Percentiles rank a stretch among this genome's conserved stretches.
Conservation (phyloP, 176 grass and related monocot genomes). For the Juncus inflexus region DNA sequence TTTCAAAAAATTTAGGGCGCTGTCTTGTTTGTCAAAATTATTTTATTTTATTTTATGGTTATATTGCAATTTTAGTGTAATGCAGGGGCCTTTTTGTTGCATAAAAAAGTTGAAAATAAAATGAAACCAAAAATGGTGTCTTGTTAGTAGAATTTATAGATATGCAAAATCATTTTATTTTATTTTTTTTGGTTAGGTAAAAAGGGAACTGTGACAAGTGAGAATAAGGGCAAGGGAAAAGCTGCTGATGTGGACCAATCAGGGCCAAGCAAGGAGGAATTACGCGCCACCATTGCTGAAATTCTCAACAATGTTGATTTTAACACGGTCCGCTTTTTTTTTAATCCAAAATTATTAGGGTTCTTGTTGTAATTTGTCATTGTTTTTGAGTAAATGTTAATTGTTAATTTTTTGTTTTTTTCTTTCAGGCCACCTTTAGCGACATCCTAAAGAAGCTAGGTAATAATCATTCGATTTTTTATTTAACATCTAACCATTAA, state of each 20-base stretch:
- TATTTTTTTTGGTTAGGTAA: constrained; percentile 50
- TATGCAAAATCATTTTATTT: constrained; percentile 16
- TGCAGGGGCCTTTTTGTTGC: too few species aligned
- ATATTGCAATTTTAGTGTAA: too few species aligned
- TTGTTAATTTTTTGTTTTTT: background rate
- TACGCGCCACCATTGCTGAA: constrained; percentile 65
- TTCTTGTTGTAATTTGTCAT: background rate
- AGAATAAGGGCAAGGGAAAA: constrained; percentile 45
- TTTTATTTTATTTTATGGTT: constrained; percentile 1
- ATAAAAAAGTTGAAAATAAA: too few species aligned
- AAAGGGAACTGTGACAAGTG: constrained; percentile 30
- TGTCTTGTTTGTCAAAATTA: too few species aligned
- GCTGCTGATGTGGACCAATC: constrained; percentile 28
- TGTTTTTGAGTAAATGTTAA: constrained; percentile 6
- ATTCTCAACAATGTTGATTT: constrained; percentile 95
- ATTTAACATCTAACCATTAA: background rate
- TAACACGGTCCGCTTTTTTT: constrained; percentile 45
- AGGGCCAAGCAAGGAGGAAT: constrained; percentile 67
- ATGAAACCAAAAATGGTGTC: too few species aligned
- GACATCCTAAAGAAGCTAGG: constrained; percentile 50
- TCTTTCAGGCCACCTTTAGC: constrained; percentile 44
- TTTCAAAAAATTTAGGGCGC: too few species aligned
- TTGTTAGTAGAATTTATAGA: constrained; percentile 16
- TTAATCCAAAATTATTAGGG: background rate
- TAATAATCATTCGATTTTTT: constrained; percentile 27